Base-by-base conservation (phyloP, 176 grass and related monocot genomes). In the Ananas comosus region DNA sequence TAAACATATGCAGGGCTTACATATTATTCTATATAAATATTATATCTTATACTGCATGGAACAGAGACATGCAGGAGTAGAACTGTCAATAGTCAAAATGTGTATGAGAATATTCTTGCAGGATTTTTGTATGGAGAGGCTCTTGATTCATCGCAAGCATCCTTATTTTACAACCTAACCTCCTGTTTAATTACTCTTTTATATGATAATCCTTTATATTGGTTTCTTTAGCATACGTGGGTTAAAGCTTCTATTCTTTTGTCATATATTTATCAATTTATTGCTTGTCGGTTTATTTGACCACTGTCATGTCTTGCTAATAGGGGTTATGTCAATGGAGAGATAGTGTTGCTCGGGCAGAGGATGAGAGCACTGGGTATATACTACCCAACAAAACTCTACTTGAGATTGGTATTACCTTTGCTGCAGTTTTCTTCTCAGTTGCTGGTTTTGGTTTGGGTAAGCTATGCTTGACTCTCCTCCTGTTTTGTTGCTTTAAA, bases 281-380 rank as follows among this genome's bases (percentile, higher is more conserved):
- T 61, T 18, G 14, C 16, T 13, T 56, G 16, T 22, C 17, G n/a
- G 21, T 9, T 22, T 9, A 2, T 61, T 61, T 61, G 3, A 61
- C 3, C 16, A 18, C 10, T 61, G 56, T 10, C n/a, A 21, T 19
- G 21, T 61, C 12, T 77, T 48, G 88, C 29, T 66, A 33, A 58
- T 82, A 99, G 94, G 79, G 87, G 51, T 51, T 99, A 69, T 93
- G 64, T 75, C 75, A 83, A 53, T 99, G 94, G 94, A 87, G 94
- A 90, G 94, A 99, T 79, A 48, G 64, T 16, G 52, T 93, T 53
- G 94, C 89, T 10, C 86, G 89, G 70, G 56, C 53, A 28, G 86
- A 93, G 80, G 89, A 99, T 79, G 94, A 99, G 82, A 93, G 94
- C 75, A 99, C 89, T 67, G 94, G 94, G 17, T 99, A 99, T 78